phyloP scores from a whole-genome alignment of 352 stramenopile genomes.

The Phytopythium aichiense region DNA sequence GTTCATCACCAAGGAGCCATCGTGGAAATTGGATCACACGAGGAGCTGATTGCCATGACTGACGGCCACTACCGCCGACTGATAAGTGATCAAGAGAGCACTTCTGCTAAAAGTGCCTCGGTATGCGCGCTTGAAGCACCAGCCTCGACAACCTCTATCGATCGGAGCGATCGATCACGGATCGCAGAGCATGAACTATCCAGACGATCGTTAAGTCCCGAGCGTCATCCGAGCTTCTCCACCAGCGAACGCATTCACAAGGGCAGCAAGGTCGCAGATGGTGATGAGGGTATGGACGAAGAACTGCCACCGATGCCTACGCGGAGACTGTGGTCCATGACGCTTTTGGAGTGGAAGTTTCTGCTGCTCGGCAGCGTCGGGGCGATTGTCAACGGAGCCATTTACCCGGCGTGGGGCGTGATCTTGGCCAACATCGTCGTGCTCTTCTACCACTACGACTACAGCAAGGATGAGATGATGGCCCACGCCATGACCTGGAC shows the following conservation, averaged over 20 bases:
- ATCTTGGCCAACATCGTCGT: slow-evolving; percentile 50
- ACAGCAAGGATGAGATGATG: slow-evolving; percentile 34
- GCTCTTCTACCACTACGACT: slow-evolving; percentile 43
- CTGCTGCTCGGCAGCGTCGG: slow-evolving; percentile 34
- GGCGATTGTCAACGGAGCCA: slow-evolving; percentile 30
- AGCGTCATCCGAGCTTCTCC: background rate
- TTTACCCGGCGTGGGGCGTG: slow-evolving; percentile 48
- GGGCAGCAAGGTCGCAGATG: background rate
- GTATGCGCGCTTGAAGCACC: background rate
- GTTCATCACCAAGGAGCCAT: slow-evolving; percentile 93
- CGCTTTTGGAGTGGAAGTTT: slow-evolving; percentile 38
- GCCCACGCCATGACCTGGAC: slow-evolving; percentile 3
- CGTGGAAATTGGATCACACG: slow-evolving; percentile 91
- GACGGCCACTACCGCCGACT: slow-evolving; percentile 42
- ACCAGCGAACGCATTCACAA: background rate
- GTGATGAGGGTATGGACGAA: background rate
- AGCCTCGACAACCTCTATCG: background rate
- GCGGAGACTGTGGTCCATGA: slow-evolving; percentile 44
- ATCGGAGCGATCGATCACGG: background rate
- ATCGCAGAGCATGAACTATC: background rate
- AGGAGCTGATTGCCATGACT: slow-evolving; percentile 78
- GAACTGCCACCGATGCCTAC: slow-evolving; percentile 2
- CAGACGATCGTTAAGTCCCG: background rate
- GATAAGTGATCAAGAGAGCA: slow-evolving; percentile 28
- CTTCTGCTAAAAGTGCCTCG: background rate